Evolutionary conservation across 305 asterid genomes (phyloP).

Genomic region (Nicotiana rustica): DNA sequence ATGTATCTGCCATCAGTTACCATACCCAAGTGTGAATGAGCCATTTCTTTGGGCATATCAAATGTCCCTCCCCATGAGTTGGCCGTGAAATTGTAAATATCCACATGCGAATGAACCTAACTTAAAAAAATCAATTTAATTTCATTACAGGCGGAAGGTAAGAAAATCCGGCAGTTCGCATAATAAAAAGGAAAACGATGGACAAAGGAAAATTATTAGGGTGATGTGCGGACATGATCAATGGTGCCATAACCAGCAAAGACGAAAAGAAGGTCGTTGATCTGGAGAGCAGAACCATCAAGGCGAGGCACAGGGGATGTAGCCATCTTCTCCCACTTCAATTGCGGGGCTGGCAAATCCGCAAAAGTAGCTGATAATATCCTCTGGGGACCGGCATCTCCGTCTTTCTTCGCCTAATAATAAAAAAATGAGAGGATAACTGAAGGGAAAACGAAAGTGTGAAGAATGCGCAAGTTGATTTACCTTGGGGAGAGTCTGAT

Average conservation of each 20-base stretch:
- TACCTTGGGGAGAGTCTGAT: constrained; percentile 32
- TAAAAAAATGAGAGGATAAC: neutral
- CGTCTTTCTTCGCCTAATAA: constrained; percentile 37
- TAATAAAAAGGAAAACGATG: neutral
- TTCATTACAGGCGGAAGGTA: too few species aligned
- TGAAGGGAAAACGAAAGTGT: neutral
- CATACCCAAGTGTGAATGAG: constrained; percentile 98
- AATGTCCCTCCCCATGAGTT: constrained; percentile 94
- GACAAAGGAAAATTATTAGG: neutral
- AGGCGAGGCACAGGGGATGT: constrained; percentile 95
- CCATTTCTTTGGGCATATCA: constrained; percentile 98
- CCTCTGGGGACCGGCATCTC: constrained; percentile 48
- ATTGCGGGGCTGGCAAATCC: constrained; percentile 83
- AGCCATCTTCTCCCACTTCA: constrained; percentile 92
- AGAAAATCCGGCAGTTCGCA: too few species aligned
- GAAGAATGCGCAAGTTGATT: neutral
- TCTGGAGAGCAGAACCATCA: constrained; percentile 92
- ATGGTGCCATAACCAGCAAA: constrained; percentile 98
- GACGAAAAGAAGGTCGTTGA: constrained; percentile 80
- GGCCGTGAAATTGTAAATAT: constrained; percentile 82
- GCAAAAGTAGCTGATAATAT: constrained; percentile 86
- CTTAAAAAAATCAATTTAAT: too few species aligned
- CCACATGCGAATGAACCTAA: constrained; percentile 97
- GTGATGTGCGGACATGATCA: constrained; percentile 63
- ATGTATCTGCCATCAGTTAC: constrained; percentile 93